Evolutionary conservation across 352 stramenopile genomes (phyloP).

Genomic region (Phytophthora sansomeana): DNA sequence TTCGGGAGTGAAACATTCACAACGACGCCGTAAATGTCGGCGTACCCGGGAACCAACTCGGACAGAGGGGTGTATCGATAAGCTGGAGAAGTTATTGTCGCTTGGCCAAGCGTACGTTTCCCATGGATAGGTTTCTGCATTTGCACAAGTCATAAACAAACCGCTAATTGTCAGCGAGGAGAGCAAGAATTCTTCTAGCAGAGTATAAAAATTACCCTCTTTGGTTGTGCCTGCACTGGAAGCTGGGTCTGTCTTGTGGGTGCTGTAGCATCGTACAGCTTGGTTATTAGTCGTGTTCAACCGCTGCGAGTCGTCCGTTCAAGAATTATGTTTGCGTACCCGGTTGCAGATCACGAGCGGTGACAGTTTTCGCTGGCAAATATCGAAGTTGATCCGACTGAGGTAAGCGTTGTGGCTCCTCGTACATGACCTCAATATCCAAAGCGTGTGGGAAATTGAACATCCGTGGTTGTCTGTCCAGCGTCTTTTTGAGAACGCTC

Average conservation of each 20-base stretch:
- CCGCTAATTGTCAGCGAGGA: too few relatives aligned
- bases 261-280: slow-evolving; percentile 4
- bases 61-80: slow-evolving; percentile 72
- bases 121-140: slow-evolving; percentile 36
- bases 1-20: slow-evolving; percentile 82
- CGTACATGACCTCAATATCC: slow-evolving; percentile 56
- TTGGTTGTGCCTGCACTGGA: slow-evolving; percentile 12
- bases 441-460: slow-evolving; percentile 51
- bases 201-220: slow-evolving; percentile 12
- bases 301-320: too few relatives aligned
- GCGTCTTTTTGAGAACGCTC: slow-evolving; percentile 60
- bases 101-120: slow-evolving; percentile 59
- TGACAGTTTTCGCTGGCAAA: slow-evolving; percentile 48
- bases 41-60: slow-evolving; percentile 64
- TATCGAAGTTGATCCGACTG: slow-evolving; percentile 73
- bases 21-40: slow-evolving; percentile 74
- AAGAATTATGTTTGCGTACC: slow-evolving; percentile 14
- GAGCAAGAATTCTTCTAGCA: background rate
- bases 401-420: slow-evolving; percentile 58
- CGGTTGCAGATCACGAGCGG: slow-evolving; percentile 45
- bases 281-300: slow-evolving; percentile 4
- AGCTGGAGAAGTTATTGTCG: slow-evolving; percentile 29
- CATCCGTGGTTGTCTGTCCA: slow-evolving; percentile 39
- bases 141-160: background rate
- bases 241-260: slow-evolving; percentile 8